Evolutionary conservation across 257 asterid species (phyloP).

Genomic region (Ilex asprella): DNA sequence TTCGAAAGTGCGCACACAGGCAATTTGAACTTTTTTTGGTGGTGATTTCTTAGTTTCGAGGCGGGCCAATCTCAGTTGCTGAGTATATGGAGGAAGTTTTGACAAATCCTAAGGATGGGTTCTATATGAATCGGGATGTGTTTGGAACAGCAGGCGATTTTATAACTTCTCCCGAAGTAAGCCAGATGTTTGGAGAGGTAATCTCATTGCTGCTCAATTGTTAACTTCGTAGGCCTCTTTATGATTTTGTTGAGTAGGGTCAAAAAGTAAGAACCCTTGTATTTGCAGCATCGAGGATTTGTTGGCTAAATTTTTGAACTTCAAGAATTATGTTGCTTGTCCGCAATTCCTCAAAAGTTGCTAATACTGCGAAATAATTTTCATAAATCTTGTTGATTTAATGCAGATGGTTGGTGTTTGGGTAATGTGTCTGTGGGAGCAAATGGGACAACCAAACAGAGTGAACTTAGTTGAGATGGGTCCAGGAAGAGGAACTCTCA

Average conservation of each 20-base stretch:
- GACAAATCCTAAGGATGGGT: constrained; percentile 87
- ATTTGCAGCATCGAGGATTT: not conserved
- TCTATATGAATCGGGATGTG: constrained; percentile 87
- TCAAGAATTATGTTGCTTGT: too few relatives aligned
- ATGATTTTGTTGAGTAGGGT: not conserved
- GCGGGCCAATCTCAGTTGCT: constrained; percentile 92
- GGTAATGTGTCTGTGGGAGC: constrained; percentile 99
- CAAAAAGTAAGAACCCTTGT: not conserved
- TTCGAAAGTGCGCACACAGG: not conserved
- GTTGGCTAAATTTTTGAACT: too few relatives aligned
- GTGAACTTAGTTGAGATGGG: constrained; percentile 93
- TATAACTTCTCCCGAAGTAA: constrained; percentile 97
- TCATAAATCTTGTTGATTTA: not conserved
- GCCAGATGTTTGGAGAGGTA: constrained; percentile 99
- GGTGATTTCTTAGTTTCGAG: constrained; percentile 60
- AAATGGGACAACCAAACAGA: constrained; percentile 79
- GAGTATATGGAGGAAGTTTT: constrained; percentile 98
- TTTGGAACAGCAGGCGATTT: constrained; percentile 92
- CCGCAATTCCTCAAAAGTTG: not conserved
- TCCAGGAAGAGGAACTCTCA: constrained; percentile 96
- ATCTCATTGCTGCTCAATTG: not conserved
- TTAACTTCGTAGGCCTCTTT: not conserved
- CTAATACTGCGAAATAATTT: not conserved
- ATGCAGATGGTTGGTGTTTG: constrained; percentile 87
- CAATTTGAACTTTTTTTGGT: constrained; percentile 11